Base-by-base conservation (phyloP, 257 asterid species). In the Oldenlandia corymbosa region DNA sequence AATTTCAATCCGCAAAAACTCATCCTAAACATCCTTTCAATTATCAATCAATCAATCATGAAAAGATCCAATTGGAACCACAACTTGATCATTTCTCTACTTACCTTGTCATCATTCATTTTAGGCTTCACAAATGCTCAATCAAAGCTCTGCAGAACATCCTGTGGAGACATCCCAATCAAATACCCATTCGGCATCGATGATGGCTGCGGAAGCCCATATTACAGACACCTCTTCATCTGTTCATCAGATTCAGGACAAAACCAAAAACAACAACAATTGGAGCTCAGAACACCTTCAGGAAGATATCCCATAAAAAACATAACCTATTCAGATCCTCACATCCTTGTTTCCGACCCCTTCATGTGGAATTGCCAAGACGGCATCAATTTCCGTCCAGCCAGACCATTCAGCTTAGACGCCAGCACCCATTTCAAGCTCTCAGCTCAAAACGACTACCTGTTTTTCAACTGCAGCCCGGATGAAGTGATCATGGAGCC, bases 201-300 rank as follows among this genome's bases (percentile, higher is more conserved):
- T 51, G 90, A 89, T 64, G 99, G 97, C 49, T 89, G 99, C 7
- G 97, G 99, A 53, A 92, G 96, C 75, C 96, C 91, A 1, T 81
- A 78, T 66, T 85, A 85, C 64, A 60, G 91, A 9, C 86, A 70
- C 73, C 66, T 85, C 65, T 82, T 92, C 51, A 80, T 68, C 2
- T 92, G 99, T 64, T 71, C n/a, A n/a, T n/a, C 95, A 10, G 76
- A 71, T 30, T 62, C 87, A 0, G 88, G 69, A 0, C 72, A 71
- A 2, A 4, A 34, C 6, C 39, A 34, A 9, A 4, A 34, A 9
- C 39, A 34, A 9, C 39, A 34, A 9, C 39, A 34, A 34, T 86
- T 92, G 41, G 76, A 70, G n/a, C 81, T 92, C 75, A 65, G 95
- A 23, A 87, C 96, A 6, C 99, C 99, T 3, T 92, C 99, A 0